Conservation (phyloP, 2,329 filamentous ascomycete species). For the Penicillium sp. region DNA sequence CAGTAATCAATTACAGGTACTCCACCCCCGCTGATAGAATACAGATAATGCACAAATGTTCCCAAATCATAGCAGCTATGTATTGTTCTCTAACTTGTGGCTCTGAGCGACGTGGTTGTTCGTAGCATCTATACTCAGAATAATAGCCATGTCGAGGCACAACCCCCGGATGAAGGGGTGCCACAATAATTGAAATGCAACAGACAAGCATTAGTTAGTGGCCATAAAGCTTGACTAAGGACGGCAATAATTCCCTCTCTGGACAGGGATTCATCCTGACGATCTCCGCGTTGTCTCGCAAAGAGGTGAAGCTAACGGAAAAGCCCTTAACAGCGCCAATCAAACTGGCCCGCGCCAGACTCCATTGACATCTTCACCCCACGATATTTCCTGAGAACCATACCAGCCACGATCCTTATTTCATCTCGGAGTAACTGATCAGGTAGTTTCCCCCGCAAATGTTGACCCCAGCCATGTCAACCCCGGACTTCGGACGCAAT, state of each 20-base stretch:
- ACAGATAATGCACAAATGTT: no score
- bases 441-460: constrained; percentile 13
- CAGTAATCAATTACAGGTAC: no score
- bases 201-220: neutral
- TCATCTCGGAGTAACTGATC: constrained; percentile 4
- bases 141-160: no score
- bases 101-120: neutral
- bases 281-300: neutral
- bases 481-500: neutral
- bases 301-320: constrained; percentile 2
- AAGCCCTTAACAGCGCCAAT: constrained; percentile 13
- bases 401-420: neutral
- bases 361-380: neutral
- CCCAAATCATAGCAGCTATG: no score
- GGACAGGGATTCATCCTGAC: neutral
- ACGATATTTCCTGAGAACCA: neutral
- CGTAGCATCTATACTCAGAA: neutral
- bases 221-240: neutral
- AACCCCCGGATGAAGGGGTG: neutral
- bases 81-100: no score
- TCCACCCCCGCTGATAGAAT: no score
- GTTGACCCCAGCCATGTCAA: neutral
- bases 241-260: neutral
- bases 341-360: neutral
- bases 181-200: neutral